A percentile compares a stretch with the other conserved stretches of the same genome.
Conservation (phyloP, 345 rosid genomes). For the Eucalyptus sp. region DNA sequence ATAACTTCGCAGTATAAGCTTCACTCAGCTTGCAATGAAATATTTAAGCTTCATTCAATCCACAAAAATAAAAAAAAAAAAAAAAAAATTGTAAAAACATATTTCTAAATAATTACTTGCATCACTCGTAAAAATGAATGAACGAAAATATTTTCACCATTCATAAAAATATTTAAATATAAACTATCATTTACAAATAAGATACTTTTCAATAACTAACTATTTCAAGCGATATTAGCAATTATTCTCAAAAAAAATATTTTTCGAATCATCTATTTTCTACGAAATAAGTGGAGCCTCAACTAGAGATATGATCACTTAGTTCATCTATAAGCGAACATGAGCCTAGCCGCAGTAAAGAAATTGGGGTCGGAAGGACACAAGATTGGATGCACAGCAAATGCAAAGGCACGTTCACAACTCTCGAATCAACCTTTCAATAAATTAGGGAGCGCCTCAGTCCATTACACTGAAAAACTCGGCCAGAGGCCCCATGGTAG, state of each 20-base stretch:
- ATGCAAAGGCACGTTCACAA: background rate
- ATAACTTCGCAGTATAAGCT: accelerated
- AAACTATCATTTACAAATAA: accelerated
- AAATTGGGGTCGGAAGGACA: background rate
- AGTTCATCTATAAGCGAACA: background rate
- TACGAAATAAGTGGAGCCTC: accelerated
- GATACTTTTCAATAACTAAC: too few species aligned
- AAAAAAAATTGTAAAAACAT: too few species aligned
- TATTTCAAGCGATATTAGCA: too few species aligned
- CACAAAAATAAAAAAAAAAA: background rate
- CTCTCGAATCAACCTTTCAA: background rate
- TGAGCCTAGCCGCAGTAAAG: background rate
- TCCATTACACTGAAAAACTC: constrained; percentile 17
- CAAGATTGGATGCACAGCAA: background rate
- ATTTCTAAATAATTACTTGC: too few species aligned
- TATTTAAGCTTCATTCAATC: background rate
- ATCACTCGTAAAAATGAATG: background rate
- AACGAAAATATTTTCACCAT: background rate
- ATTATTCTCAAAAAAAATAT: background rate
- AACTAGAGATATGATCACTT: background rate
- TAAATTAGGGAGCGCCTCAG: background rate
- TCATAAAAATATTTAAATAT: background rate
- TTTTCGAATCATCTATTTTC: background rate
- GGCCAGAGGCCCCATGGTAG: constrained; percentile 19
- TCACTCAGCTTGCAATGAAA: background rate